Percentiles rank a stretch among this genome's conserved stretches.
phyloP scores from a whole-genome alignment of 2,329 filamentous ascomycete genomes.

The Fusarium euwallaceae region DNA sequence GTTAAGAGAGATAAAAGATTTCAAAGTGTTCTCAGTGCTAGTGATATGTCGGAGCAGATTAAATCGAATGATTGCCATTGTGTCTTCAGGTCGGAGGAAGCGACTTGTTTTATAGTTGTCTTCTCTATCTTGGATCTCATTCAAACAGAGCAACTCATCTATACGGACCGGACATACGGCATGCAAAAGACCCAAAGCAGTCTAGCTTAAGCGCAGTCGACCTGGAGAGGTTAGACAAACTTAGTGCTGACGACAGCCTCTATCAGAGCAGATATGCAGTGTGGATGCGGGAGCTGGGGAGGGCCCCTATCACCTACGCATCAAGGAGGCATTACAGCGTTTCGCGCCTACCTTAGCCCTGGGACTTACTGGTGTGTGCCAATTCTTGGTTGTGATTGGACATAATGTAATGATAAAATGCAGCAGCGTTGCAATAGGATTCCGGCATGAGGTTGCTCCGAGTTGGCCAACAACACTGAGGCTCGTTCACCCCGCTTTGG shows the following conservation, averaged over 20 bases:
- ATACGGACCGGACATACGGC: background rate
- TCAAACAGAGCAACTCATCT: background rate
- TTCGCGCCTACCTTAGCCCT: background rate
- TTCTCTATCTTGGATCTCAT: background rate
- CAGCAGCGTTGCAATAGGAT: background rate
- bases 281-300: background rate
- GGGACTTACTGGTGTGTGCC: background rate
- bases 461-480: background rate
- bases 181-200: background rate
- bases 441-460: background rate
- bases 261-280: background rate
- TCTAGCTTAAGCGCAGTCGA: slow-evolving; percentile 20
- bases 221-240: background rate
- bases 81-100: background rate
- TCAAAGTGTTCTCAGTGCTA: no score
- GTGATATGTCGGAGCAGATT: no score
- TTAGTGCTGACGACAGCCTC: background rate
- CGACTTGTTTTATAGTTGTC: background rate
- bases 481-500: background rate
- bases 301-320: background rate
- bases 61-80: fast-evolving
- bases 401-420: background rate
- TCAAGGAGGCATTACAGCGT: background rate
- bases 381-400: background rate
- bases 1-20: background rate